Conservation (phyloP, 495 filamentous ascomycete species). For the Letharia columbiana region DNA sequence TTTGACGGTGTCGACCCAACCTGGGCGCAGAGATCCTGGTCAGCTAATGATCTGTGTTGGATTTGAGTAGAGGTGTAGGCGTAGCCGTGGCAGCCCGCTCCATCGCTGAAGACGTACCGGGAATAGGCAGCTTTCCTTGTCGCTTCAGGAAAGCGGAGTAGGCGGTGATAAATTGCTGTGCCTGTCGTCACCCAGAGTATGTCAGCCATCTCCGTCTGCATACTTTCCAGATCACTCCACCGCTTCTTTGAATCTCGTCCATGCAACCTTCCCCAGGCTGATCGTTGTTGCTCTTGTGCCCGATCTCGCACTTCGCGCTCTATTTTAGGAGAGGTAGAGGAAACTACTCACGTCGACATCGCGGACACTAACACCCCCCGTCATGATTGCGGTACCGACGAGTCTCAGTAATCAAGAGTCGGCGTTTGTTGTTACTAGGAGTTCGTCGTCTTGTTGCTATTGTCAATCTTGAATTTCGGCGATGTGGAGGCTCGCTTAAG, state of each 20-base stretch:
- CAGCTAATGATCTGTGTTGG: neutral
- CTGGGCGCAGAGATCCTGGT: conserved; percentile 36
- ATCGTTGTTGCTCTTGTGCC: neutral
- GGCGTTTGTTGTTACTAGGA: conserved; percentile 5
- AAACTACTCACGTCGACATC: conserved; percentile 75
- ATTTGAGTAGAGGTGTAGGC: neutral
- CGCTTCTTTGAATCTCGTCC: neutral
- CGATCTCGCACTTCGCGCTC: neutral
- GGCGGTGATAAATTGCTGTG: conserved; percentile 89
- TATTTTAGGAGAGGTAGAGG: conserved; percentile 26
- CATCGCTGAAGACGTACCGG: conserved; percentile 46
- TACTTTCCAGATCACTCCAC: conserved; percentile 26
- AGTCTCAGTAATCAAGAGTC: conserved; percentile 6
- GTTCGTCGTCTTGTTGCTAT: neutral
- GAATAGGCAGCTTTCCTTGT: conserved; percentile 96
- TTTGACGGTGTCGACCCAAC: conserved; percentile 99
- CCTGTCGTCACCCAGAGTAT: conserved; percentile 38
- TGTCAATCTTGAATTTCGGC: conserved; percentile 14
- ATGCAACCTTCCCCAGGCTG: neutral
- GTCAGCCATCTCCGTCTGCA: neutral
- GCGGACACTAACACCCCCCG: conserved; percentile 66
- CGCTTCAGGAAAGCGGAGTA: conserved; percentile 98
- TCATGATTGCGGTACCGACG: conserved; percentile 59
- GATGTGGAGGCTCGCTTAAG: conserved; percentile 14
- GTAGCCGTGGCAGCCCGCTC: neutral